phyloP scores from a whole-genome alignment of 2,329 filamentous ascomycete species.

The Rugonectria rugulosa region DNA sequence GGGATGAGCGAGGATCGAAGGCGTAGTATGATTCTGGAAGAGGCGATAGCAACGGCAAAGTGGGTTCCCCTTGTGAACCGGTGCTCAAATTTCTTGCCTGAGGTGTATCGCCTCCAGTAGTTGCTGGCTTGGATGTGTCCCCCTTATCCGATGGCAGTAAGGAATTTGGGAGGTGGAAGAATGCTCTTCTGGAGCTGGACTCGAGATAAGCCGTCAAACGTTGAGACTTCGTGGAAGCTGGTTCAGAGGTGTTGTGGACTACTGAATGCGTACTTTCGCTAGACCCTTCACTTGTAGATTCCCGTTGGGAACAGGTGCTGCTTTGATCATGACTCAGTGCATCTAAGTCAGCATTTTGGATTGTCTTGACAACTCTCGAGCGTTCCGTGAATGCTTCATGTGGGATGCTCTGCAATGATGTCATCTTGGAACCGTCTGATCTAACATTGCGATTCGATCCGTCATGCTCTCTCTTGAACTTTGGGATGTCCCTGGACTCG shows the following conservation, averaged over 20 bases:
- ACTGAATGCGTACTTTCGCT: background rate
- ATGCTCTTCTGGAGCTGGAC: constrained; percentile 19
- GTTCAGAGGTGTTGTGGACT: background rate
- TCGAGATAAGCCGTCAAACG: constrained; percentile 17
- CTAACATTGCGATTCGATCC: background rate
- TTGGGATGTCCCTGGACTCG: constrained; percentile 2
- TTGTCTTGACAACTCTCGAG: background rate
- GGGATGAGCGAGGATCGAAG: constrained; percentile 24
- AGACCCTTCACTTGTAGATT: background rate
- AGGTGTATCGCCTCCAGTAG: constrained; percentile 23
- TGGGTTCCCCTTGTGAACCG: constrained; percentile 2
- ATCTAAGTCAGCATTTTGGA: background rate
- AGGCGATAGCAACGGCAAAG: background rate
- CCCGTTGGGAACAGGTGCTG: background rate
- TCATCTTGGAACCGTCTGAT: background rate
- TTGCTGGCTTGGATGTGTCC: constrained; percentile 28
- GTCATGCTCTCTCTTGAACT: constrained; percentile 5
- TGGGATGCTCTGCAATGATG: background rate
- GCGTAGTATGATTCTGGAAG: constrained; percentile 28
- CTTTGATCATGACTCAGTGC: background rate
- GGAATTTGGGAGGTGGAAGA: constrained; percentile 22
- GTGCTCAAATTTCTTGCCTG: constrained; percentile 8
- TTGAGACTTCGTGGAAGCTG: background rate
- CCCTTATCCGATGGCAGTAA: constrained; percentile 10
- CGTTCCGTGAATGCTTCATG: background rate